phyloP scores from a whole-genome alignment of 2,329 filamentous ascomycete genomes.

The Aspergillus floridensis region DNA sequence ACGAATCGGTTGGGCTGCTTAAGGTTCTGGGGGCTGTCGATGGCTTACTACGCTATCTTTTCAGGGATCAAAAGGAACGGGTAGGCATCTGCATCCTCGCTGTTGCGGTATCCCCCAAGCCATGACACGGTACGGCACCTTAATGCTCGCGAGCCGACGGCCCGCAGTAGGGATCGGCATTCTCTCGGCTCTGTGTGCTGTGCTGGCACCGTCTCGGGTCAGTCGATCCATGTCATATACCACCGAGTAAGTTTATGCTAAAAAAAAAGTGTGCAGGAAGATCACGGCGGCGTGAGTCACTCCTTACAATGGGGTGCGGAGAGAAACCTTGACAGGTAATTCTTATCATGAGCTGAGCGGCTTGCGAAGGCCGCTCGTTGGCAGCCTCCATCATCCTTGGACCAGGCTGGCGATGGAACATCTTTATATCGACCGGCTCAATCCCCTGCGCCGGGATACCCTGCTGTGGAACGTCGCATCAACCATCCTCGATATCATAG shows the following conservation, averaged over 20 bases:
- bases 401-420: slow-evolving; percentile 18
- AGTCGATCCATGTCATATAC: slow-evolving; percentile 42
- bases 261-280: slow-evolving; percentile 23
- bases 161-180: slow-evolving; percentile 56
- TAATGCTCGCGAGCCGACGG: slow-evolving; percentile 46
- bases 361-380: slow-evolving; percentile 37
- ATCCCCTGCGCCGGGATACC: too few relatives aligned
- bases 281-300: too few relatives aligned
- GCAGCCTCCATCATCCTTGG: slow-evolving; percentile 56
- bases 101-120: slow-evolving; percentile 46
- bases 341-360: slow-evolving; percentile 45
- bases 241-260: slow-evolving; percentile 47
- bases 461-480: too few relatives aligned
- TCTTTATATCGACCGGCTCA: too few relatives aligned
- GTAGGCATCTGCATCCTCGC: slow-evolving; percentile 49
- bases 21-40: too few relatives aligned
- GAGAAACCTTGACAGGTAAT: slow-evolving; percentile 1
- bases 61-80: slow-evolving; percentile 30
- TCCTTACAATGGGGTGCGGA: too few relatives aligned
- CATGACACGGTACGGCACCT: slow-evolving; percentile 50
- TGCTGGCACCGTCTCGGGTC: slow-evolving; percentile 50
- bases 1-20: too few relatives aligned
- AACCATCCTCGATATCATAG: too few relatives aligned
- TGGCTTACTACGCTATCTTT: slow-evolving; percentile 25
- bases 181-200: slow-evolving; percentile 49